Evolutionary conservation across 139 green algal species (phyloP).

Genomic region (Zygnema circumcarinatum): DNA sequence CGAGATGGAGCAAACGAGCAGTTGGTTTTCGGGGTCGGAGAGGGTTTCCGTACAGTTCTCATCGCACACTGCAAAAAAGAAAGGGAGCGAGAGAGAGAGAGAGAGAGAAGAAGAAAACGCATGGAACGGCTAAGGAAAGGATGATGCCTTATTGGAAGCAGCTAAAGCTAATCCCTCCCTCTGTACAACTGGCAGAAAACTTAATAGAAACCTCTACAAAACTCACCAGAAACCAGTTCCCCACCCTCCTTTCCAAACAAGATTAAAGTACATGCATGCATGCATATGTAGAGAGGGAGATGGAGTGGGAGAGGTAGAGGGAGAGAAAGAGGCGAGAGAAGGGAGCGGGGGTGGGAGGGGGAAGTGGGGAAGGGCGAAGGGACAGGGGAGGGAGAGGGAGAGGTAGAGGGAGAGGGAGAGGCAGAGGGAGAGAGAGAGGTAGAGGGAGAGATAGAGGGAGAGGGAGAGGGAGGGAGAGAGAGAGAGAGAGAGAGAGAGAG

Average conservation of each 20-base stretch:
- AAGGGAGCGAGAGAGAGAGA: not conserved
- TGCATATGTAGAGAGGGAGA: not conserved
- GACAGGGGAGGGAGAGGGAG: not conserved
- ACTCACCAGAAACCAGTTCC: no score
- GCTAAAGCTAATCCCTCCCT: conserved; percentile 7
- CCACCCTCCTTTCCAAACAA: no score
- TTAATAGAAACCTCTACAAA: no score
- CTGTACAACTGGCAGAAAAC: not conserved
- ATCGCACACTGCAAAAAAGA: conserved; percentile 49
- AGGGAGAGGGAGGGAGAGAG: not conserved
- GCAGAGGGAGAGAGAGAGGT: not conserved
- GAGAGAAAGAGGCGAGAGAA: not conserved
- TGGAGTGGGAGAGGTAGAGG: not conserved
- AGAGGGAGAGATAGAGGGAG: not conserved
- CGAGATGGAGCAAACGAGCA: conserved; percentile 56
- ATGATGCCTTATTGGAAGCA: not conserved
- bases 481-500: conserved; percentile 8
- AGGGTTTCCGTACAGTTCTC: conserved; percentile 52
- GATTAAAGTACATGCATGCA: no score
- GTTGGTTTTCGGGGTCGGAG: conserved; percentile 37
- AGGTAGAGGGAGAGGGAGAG: not conserved
- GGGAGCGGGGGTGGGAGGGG: no score
- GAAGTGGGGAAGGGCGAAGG: not conserved
- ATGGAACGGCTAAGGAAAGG: not conserved
- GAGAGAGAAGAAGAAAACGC: no score